Evolutionary conservation across 202 grass and related monocot species (phyloP), one percentile per base, ranked within the genome.

Genomic region (Setaria viridis): DNA sequence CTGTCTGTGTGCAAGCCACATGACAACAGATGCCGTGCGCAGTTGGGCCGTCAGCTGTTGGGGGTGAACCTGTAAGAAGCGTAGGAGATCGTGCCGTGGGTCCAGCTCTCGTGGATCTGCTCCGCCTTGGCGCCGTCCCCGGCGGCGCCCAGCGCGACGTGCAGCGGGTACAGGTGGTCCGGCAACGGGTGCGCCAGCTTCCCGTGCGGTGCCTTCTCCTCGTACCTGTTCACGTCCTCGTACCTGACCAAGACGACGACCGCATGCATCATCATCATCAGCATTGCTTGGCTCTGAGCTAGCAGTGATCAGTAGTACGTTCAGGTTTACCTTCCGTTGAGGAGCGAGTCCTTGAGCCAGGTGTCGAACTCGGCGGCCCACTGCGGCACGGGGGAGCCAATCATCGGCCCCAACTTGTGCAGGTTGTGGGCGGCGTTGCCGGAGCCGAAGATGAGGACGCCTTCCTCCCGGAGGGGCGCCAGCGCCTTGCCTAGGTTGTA

Each of bases 401-500:
- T 25, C 25, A 25, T 0, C 1, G 75, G 53, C 5, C 89, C 90
- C 7, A 90, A 88, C 81, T 20, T 68, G 56, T 85, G 79, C 82
- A 98, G 84, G 76, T 98, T 98, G 83, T 98, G 95, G 2, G 87
- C 89, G 10, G 91, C 93, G 85, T 59, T 91, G 37, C 93, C 95
- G n/a, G 95, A 95, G 35, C 95, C 95, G 64, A 98, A 8, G 76
- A 98, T 39, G 67, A 98, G 95, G 45, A 93, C 69, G 49, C 89
- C 91, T 0, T 95, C 95, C 19, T 87, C 80, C 34, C 89, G 81
- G 45, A 98, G 91, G 0, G 95, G 89, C 11, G 89, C 89, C 59
- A 98, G 86, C 15, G 95, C 95, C 59, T 71, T 88, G 29, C 95
- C 93, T 67, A 98, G 55, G 82, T 95, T 91, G 75, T 91, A 95